These are phyloP conservation scores for Cephaloascus albidus DNA, from an alignment of 805 yeast species.

Conservation along the genomic window DNA sequence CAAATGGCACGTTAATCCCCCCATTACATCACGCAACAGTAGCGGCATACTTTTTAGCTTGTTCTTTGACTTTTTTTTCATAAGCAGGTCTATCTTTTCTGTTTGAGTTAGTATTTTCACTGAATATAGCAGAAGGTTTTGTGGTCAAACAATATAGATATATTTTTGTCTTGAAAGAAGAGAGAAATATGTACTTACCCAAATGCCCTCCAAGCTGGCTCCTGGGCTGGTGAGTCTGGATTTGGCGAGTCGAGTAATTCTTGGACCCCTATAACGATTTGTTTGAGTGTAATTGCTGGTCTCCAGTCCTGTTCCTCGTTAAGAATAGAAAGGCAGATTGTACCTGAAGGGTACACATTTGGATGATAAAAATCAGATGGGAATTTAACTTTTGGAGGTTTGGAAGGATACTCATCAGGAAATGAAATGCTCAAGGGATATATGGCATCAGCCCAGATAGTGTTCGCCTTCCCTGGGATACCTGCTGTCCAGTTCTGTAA, in stretches of 20 bases:
- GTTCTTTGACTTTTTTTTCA: slow-evolving; percentile 70
- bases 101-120: no score
- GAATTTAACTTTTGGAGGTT: slow-evolving; percentile 90
- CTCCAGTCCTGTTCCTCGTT: slow-evolving; percentile 98
- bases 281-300: slow-evolving; percentile 89
- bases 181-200: slow-evolving; percentile 11
- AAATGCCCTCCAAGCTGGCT: slow-evolving; percentile 89
- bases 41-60: slow-evolving; percentile 61
- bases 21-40: slow-evolving; percentile 6
- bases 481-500: slow-evolving; percentile 90
- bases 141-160: no score
- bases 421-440: slow-evolving; percentile 77
- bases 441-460: slow-evolving; percentile 86
- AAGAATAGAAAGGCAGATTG: slow-evolving; percentile 84
- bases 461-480: slow-evolving; percentile 83
- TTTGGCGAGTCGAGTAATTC: slow-evolving; percentile 86
- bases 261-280: slow-evolving; percentile 85
- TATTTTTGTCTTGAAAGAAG: no score
- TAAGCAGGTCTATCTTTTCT: slow-evolving; percentile 54
- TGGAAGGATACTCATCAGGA: slow-evolving; percentile 90
- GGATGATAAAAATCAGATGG: slow-evolving; percentile 94
- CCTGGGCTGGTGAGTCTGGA: slow-evolving; percentile 95
- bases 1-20: no score
- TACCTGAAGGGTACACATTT: slow-evolving; percentile 95
- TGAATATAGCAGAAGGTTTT: no score